Evolutionary conservation across 164 flowering plant genomes (phyloP), one percentile per base, ranked within the genome.

Genomic region (Liriodendron chinense): DNA sequence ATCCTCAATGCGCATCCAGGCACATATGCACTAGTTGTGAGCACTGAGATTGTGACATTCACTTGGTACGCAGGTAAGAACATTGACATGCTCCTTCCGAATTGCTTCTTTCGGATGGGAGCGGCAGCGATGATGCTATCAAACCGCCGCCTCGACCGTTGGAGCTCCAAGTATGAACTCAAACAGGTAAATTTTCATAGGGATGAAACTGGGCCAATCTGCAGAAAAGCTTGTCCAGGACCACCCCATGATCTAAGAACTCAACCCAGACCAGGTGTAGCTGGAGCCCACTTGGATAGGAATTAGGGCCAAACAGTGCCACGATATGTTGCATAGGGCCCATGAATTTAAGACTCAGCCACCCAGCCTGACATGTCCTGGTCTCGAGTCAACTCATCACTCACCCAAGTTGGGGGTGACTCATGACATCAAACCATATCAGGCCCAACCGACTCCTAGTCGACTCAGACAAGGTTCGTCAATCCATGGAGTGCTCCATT

Each of bases 31-130:
- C 76, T 92, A 0, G 90, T 92, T 1, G 90, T 91, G 50, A 92
- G 97, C 80, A 84, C 89, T 0, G 97, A 92, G 78, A 80, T 75
- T 4, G 80, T 90, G 43, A 80, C 82, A 75, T 80, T 67, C 72
- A 79, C 86, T 14, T 90, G 93, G 93, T 92, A 92, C 66, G 48
- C 57, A 0, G 97, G 97, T 21, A 83, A 86, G 0, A 84, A 89
- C 20, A 20, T 12, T 9, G 85, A 82, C 57, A 89, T 90, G 93
- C 84, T 92, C 24, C 76, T 88, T 16, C 87, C 94, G 0, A 92
- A 92, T 73, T 92, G 94, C 85, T 85, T 87, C 86, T 83, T 92
- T 25, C 83, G 97, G n/a, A 89, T 89, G 92, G 94, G 97, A 1
- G 86, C 87, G 1, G 86, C 97, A 0, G 94, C 97, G 13, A 70